phyloP scores from a whole-genome alignment of 768 basidiomycete genomes.

The Lyophyllum semitale region DNA sequence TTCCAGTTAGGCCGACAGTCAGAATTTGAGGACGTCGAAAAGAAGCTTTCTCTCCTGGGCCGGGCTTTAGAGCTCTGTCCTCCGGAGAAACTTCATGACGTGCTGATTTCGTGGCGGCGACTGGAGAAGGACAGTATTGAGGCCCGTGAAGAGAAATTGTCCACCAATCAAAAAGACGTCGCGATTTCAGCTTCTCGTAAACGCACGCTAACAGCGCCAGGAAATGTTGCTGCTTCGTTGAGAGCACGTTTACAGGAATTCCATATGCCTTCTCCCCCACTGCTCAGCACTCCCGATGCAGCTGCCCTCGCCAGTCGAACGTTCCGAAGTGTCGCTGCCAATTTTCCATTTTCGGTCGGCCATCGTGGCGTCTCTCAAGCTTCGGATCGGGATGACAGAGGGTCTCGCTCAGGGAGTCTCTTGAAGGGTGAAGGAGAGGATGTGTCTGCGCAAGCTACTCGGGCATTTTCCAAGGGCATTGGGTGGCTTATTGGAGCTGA shows the following conservation, averaged over 20 bases:
- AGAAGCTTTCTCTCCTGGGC: constrained; percentile 73
- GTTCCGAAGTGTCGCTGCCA: constrained; percentile 76
- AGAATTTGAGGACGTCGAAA: constrained; percentile 68
- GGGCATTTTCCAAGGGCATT: constrained; percentile 85
- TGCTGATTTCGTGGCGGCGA: constrained; percentile 78
- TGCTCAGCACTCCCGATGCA: constrained; percentile 75
- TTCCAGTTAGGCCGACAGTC: constrained; percentile 85
- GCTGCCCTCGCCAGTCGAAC: constrained; percentile 79
- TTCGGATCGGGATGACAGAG: constrained; percentile 44
- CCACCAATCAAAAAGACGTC: constrained; percentile 26
- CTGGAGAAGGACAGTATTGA: constrained; percentile 69
- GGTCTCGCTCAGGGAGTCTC: constrained; percentile 41
- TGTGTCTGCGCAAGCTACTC: constrained; percentile 72
- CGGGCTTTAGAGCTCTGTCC: constrained; percentile 88
- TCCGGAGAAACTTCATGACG: constrained; percentile 70
- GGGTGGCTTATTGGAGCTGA: constrained; percentile 96
- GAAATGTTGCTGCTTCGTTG: constrained; percentile 51
- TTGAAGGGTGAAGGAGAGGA: constrained; percentile 54
- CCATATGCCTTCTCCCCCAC: constrained; percentile 67
- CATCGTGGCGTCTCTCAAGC: constrained; percentile 38
- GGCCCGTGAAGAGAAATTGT: constrained; percentile 45
- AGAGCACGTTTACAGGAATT: constrained; percentile 64
- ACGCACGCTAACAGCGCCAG: constrained; percentile 23
- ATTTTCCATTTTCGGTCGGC: constrained; percentile 67
- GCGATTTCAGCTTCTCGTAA: constrained; percentile 15